Percentiles rank a stretch among this genome's conserved stretches.
Conservation (phyloP, 768 basidiomycete genomes). For the Neoboletus brunneissimus region DNA sequence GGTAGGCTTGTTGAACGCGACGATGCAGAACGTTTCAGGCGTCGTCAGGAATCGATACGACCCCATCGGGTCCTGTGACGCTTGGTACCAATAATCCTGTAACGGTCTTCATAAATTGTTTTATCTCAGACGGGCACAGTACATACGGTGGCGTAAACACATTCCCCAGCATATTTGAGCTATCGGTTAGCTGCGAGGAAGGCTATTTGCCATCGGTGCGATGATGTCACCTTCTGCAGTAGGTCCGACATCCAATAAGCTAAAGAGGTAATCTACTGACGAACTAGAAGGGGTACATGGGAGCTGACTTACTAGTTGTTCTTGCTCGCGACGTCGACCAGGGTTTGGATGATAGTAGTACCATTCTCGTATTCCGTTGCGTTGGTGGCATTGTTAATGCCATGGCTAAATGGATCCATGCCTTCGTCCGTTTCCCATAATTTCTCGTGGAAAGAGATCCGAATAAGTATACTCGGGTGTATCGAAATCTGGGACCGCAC, state of each 20-base stretch:
- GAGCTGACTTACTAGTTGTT: conserved; percentile 48
- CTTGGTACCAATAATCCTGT: conserved; percentile 49
- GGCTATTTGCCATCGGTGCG: conserved; percentile 43
- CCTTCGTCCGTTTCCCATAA: conserved; percentile 58
- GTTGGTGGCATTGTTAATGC: conserved; percentile 42
- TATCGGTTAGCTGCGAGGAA: conserved; percentile 49
- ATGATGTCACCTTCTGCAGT: conserved; percentile 54
- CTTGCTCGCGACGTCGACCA: conserved; percentile 61
- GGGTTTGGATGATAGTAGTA: conserved; percentile 45
- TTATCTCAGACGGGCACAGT: neutral
- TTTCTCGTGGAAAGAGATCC: conserved; percentile 41
- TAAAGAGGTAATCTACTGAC: conserved; percentile 13
- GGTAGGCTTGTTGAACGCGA: conserved; percentile 39
- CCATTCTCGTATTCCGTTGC: conserved; percentile 47
- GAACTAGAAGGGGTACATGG: neutral
- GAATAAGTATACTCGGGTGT: conserved; percentile 54
- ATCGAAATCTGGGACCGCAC: conserved; percentile 48
- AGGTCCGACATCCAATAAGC: conserved; percentile 52
- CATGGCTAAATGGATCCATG: conserved; percentile 53
- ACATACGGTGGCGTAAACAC: conserved; percentile 51
- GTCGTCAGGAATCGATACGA: conserved; percentile 48
- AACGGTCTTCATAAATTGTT: neutral
- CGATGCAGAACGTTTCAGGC: conserved; percentile 46
- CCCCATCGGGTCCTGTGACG: conserved; percentile 36
- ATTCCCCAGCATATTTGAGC: conserved; percentile 48